phyloP scores from a whole-genome alignment of 352 stramenopile species.

The Blastocystis sp. region DNA sequence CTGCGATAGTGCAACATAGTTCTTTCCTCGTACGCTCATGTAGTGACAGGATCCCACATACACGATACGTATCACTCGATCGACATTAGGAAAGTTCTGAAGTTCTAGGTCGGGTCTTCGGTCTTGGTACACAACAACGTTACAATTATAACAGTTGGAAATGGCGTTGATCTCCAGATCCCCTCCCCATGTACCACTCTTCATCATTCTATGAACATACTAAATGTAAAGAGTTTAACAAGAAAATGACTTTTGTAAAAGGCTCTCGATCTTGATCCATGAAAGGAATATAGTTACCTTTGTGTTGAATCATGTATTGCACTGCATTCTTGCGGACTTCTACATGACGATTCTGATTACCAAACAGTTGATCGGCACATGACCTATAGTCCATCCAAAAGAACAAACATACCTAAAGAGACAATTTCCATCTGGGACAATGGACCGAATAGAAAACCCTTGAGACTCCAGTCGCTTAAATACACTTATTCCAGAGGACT shows the following conservation, averaged over 20 bases:
- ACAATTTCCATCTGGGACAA: slow-evolving; percentile 26
- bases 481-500: background rate
- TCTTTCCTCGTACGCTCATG: background rate
- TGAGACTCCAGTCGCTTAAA: background rate
- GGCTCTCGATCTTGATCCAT: slow-evolving; percentile 1
- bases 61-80: slow-evolving; percentile 75
- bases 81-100: slow-evolving; percentile 72
- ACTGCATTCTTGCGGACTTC: slow-evolving; percentile 2
- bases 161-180: slow-evolving; percentile 53
- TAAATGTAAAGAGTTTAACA: background rate
- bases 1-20: background rate
- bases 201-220: background rate
- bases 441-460: background rate
- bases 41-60: slow-evolving; percentile 13
- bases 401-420: background rate
- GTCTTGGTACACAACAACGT: slow-evolving; percentile 33
- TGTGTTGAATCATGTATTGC: background rate
- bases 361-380: slow-evolving; percentile 27
- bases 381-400: background rate
- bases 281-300: slow-evolving; percentile 1
- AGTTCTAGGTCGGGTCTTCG: slow-evolving; percentile 64
- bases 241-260: background rate
- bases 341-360: background rate
- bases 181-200: slow-evolving; percentile 18
- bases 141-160: slow-evolving; percentile 52